Evolutionary conservation across 768 basidiomycete genomes (phyloP), one percentile per base, ranked within the genome.

Genomic region (Tricholoma furcatifolium): DNA sequence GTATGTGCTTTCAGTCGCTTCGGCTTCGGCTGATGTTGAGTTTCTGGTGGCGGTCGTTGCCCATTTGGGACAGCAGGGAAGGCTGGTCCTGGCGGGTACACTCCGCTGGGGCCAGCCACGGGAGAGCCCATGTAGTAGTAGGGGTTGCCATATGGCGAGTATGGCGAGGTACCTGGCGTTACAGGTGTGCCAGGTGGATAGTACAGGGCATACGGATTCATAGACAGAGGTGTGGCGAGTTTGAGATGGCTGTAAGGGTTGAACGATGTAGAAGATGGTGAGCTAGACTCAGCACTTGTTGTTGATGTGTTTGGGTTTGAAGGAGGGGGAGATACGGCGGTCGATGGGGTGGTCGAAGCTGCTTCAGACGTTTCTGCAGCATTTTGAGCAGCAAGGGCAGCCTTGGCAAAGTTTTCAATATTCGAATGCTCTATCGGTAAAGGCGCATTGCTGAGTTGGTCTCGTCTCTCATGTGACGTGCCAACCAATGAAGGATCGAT

Each of bases 1-100:
- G 86, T 88, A 62, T 91, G 89, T 39, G 88, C 83, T 65, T 91
- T 91, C 20, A 90, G 70, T 6, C 89, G 77, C 56, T 92, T 93
- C 1, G 88, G 85, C 59, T 89, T 91, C 8, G 79, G 76, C 27
- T 76, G 74, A 8, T 81, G 76, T 59, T 64, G 79, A n/a, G 56
- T 66, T 35, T 72, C 70, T 12, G 65, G 53, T 36, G 59, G 64
- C 21, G 67, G 63, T 17, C 62, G 67, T 54, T 53, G 65, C 21
- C 57, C 38, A 47, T 50, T 60, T 14, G 66, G 61, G 14, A 70
- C 55, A 21, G 60, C 23, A 49, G 66, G 60, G 21, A 27, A 27
- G 27, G 60, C 66, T 14, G 72, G 66, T 14, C 63, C 64, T 23
- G 61, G 65, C 32, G 67, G 70, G 61, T 68, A 74, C 63, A 65